Evolutionary conservation across 2,329 filamentous ascomycete species (phyloP), one percentile per base, ranked within the genome.

Genomic region (Botrytis galanthina): DNA sequence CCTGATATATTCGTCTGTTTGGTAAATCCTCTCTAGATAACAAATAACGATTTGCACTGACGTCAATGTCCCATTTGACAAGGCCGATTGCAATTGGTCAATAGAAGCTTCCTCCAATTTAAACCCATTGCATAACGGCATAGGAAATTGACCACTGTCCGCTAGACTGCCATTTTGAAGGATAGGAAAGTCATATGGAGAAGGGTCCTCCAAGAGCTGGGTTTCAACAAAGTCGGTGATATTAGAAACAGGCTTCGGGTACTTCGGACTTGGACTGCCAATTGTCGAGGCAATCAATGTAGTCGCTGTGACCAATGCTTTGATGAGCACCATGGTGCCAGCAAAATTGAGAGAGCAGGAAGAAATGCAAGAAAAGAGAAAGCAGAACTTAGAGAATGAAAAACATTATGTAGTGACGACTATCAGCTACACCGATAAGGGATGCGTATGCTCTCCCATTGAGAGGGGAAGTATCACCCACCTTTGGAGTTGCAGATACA

Each of bases 101-200:
- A 93, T 91, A 10, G 88, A 90, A 26, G 90, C 90, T 80, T 93
- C 91, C 81, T 92, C 90, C 26, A 93, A 83, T 66, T 84, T 82
- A 76, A 92, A 85, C 16, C 86, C 86, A 73, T 87, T 82, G 80
- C 92, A 94, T 20, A 80, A 80, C 0, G 84, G 85, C 90, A 93
- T 91, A 3, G 89, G 87, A 78, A 93, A 93, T 46, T 76, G 76
- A 32, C 78, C 78, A 44, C 71, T 77, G 37, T 76, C 71, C n/a
- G 71, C 75, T 39, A 63, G 54, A 14, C 80, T 80, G 71, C 79
- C 77, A 76, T 80, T 79, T 63, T 80, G 80, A 68, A 83, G 75
- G 22, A 79, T 70, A 20, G 83, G 83, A 75, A 84, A 84, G 70
- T 84, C 79, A 76, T 81, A 83, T 46, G 78, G 77, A 74, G 77